A percentile compares a stretch with the other conserved stretches of the same genome.
phyloP scores from a whole-genome alignment of 164 flowering plant genomes.

The Stephania cephalantha region DNA sequence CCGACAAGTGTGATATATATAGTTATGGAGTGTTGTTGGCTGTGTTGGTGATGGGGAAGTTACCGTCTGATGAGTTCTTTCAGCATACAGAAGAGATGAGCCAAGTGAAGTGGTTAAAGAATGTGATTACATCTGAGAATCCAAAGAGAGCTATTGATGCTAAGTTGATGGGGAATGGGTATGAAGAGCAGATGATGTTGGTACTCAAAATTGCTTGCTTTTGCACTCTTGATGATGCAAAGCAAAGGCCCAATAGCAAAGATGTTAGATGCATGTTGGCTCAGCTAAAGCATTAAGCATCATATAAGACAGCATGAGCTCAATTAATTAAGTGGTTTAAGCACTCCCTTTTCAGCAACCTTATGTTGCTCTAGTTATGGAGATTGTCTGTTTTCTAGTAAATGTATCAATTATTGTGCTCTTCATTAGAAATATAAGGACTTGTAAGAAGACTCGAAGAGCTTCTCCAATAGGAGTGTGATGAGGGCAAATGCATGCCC shows the following conservation, averaged over 20 bases:
- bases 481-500: no score
- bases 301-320: neutral
- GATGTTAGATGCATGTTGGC: slow-evolving; percentile 72
- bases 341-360: neutral
- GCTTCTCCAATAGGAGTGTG: no score
- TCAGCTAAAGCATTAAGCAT: slow-evolving; percentile 43
- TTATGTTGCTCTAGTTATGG: neutral
- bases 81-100: slow-evolving; percentile 60
- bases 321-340: neutral
- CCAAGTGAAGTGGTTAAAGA: slow-evolving; percentile 80
- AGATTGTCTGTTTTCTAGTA: neutral
- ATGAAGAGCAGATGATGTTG: slow-evolving; percentile 72
- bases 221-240: slow-evolving; percentile 76
- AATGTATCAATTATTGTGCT: neutral
- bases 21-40: slow-evolving; percentile 84
- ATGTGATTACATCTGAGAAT: slow-evolving; percentile 63
- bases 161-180: slow-evolving; percentile 55
- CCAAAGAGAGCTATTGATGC: slow-evolving; percentile 64
- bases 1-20: slow-evolving; percentile 85
- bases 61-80: slow-evolving; percentile 75
- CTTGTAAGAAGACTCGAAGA: no score
- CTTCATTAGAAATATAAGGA: no score
- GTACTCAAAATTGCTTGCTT: slow-evolving; percentile 86
- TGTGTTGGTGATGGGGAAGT: slow-evolving; percentile 64
- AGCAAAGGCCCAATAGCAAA: slow-evolving; percentile 86